phyloP scores from a whole-genome alignment of 2,329 filamentous ascomycete genomes.

The Fusarium anthophilum region DNA sequence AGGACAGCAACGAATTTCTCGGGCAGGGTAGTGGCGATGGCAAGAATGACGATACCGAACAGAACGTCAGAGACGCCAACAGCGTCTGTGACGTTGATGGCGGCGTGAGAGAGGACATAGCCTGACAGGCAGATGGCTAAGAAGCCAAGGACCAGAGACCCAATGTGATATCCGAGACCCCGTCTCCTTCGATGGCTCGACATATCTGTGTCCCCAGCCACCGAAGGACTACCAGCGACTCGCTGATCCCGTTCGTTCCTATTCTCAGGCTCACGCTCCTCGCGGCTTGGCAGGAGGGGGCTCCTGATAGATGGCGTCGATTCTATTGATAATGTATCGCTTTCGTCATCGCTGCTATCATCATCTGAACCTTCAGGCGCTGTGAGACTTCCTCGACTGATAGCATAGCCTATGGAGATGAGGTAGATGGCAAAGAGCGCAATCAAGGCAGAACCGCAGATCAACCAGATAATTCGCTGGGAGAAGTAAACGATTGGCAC shows the following conservation, averaged over 20 bases:
- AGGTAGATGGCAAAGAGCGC: neutral
- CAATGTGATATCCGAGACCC: neutral
- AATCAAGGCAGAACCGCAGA: neutral
- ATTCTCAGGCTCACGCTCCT: neutral
- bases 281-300: rapidly evolving
- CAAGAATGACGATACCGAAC: neutral
- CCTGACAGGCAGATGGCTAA: neutral
- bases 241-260: neutral
- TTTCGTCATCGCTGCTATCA: neutral
- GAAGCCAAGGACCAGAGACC: neutral
- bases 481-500: neutral
- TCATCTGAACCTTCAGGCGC: neutral
- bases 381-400: neutral
- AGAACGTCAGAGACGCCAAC: neutral
- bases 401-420: neutral
- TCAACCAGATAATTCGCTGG: rapidly evolving
- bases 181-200: rapidly evolving
- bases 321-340: no score
- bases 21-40: neutral
- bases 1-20: neutral
- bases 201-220: rapidly evolving
- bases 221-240: neutral
- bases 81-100: neutral
- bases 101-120: neutral
- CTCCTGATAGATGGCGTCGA: neutral